These are phyloP conservation scores for Conoideocrella luteorostrata DNA, from an alignment of 2,329 filamentous ascomycete genomes.

Conservation along the genomic window DNA sequence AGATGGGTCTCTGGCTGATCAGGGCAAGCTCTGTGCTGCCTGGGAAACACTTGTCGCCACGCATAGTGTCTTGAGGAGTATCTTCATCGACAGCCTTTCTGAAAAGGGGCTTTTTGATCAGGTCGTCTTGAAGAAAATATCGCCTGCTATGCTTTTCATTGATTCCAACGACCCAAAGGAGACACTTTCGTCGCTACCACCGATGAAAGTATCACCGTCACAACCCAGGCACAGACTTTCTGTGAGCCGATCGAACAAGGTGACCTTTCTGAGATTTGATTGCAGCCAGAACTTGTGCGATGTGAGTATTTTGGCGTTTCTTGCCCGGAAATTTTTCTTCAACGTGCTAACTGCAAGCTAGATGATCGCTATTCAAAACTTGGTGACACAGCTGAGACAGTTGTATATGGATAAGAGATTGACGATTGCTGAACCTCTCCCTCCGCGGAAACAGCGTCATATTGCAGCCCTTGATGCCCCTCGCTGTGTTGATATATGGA, in stretches of 20 bases:
- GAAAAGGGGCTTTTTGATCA: slow-evolving; percentile 44
- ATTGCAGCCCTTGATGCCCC: slow-evolving; percentile 20
- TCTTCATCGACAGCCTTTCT: slow-evolving; percentile 46
- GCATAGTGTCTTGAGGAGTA: slow-evolving; percentile 40
- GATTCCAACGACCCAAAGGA: slow-evolving; percentile 34
- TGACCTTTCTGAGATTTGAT: slow-evolving; percentile 43
- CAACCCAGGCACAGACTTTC: slow-evolving; percentile 44
- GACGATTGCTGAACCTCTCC: slow-evolving; percentile 14
- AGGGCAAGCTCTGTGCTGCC: slow-evolving; percentile 38
- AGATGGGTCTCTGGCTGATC: slow-evolving; percentile 32
- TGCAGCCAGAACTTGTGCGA: slow-evolving; percentile 46
- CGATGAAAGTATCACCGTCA: slow-evolving; percentile 27
- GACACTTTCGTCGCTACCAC: slow-evolving; percentile 34
- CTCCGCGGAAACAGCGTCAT: slow-evolving; percentile 21
- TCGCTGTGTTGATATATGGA: slow-evolving; percentile 40
- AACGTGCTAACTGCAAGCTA: no score
- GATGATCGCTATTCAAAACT: slow-evolving; percentile 34
- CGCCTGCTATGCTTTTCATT: slow-evolving; percentile 47
- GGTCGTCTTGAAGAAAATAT: slow-evolving; percentile 39
- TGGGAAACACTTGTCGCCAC: slow-evolving; percentile 43
- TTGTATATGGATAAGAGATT: slow-evolving; percentile 35
- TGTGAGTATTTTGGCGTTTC: slow-evolving; percentile 23
- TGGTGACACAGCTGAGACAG: slow-evolving; percentile 41
- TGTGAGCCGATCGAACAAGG: slow-evolving; percentile 38
- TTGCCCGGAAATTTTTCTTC: no score